Evolutionary conservation across 2,329 filamentous ascomycete species (phyloP), one percentile per base, ranked within the genome.

Genomic region (Furcasterigmium sp.): DNA sequence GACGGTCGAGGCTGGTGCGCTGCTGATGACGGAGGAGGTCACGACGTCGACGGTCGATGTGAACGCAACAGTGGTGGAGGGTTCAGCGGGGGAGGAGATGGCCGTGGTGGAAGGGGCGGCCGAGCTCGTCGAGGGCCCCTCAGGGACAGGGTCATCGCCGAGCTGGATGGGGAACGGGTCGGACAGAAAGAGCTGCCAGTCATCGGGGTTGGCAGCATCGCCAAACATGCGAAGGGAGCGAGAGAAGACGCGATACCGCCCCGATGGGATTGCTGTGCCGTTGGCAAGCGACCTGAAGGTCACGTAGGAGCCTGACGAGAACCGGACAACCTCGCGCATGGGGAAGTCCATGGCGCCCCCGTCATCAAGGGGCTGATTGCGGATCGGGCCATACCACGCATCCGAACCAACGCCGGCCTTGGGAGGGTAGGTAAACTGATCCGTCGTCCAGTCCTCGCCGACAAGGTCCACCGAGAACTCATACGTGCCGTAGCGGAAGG

Each of bases 381-480:
- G 41, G 21, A 53, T 28, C 2, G 49, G 21, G 1, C 49, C 51
- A 8, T 39, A 40, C 50, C 50, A 52, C 4, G 43, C 39, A 5
- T 38, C 37, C 7, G 43, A 37, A 5, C 43, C 47, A 4, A 43
- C 37, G 3, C 37, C 47, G 10, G 48, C 41, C 5, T 37, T 37
- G 1, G 44, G 45, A 2, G 51, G 49, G 26, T 51, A 53, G 6
- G 20, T 34, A 18, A 51, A 53, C 30, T 50, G 41, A 4, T 48
- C 46, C 1, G 37, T 44, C 2, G 28, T 42, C 42, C 42, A 53
- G 37, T 53, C 46, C 7, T 39, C 40, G 9, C 51, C 51, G 6
- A 53, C 51, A 7, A 53, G 14, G 13, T 53, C 51, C 2, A 53
- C 9, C 3, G 51, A 53, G 35, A 51, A 51, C 43, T 53, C 47